phyloP scores from a whole-genome alignment of 2,329 filamentous ascomycete genomes.

The Phaeosphaeriaceae sp. region DNA sequence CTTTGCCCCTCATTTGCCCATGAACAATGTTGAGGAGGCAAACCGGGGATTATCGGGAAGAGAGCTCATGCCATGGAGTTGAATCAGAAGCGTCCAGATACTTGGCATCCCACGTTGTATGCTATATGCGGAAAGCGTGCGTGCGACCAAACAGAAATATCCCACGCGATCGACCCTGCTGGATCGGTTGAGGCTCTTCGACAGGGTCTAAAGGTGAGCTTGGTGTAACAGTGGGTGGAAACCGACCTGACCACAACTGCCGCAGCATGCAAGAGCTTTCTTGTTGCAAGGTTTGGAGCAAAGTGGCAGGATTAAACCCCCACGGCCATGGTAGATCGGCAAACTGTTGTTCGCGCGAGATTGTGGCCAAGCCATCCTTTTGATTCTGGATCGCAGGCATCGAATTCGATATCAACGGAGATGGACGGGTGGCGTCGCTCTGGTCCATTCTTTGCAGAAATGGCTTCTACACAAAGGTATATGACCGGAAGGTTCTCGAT shows the following conservation, averaged over 20 bases:
- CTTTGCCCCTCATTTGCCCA: neutral
- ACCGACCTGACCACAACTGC: conserved; percentile 13
- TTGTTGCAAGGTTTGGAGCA: neutral
- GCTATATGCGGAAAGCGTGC: conserved; percentile 20
- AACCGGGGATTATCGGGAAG: conserved; percentile 5
- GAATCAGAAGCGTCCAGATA: conserved; percentile 16
- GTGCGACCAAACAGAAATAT: conserved; percentile 18
- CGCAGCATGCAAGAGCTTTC: neutral
- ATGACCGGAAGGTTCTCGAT: neutral
- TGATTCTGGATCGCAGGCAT: neutral
- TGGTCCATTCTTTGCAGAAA: neutral
- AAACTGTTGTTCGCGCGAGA: conserved; percentile 5
- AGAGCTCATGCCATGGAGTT: conserved; percentile 16
- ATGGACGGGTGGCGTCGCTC: conserved; percentile 5
- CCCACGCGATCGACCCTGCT: conserved; percentile 27
- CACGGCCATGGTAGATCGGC: conserved; percentile 14
- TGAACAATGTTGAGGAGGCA: conserved; percentile 22
- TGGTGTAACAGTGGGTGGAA: conserved; percentile 5
- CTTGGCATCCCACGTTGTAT: conserved; percentile 35
- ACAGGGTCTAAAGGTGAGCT: conserved; percentile 11
- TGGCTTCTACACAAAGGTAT: neutral
- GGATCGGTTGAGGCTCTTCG: conserved; percentile 19
- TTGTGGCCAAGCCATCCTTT: neutral
- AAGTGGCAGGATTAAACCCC: conserved; percentile 9
- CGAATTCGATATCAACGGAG: conserved; percentile 7